A percentile compares a stretch with the other conserved stretches of the same genome.
Evolutionary conservation across 176 grass and related monocot species (phyloP).

Genomic region (Raddia distichophylla): DNA sequence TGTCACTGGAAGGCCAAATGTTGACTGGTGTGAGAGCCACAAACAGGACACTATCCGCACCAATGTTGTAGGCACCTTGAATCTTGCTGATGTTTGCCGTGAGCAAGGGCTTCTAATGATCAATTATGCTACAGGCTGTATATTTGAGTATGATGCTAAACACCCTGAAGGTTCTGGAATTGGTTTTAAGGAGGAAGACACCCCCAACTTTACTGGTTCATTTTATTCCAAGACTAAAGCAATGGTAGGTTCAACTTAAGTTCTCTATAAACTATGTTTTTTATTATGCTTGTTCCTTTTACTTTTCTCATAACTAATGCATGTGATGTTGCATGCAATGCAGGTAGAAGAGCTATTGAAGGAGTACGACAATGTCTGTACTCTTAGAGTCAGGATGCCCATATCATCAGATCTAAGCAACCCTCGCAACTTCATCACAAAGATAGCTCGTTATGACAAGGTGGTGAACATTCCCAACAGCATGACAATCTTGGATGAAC

Average conservation of each 20-base stretch:
- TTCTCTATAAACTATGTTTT: background rate
- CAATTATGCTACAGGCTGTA: constrained; percentile 79
- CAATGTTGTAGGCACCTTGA: constrained; percentile 75
- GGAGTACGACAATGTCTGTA: constrained; percentile 72
- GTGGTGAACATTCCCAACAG: constrained; percentile 75
- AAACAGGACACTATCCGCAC: constrained; percentile 77
- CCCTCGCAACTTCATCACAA: constrained; percentile 71
- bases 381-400: constrained; percentile 68
- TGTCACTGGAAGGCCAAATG: constrained; percentile 77
- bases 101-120: constrained; percentile 70
- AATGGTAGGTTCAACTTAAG: constrained; percentile 49
- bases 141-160: constrained; percentile 68
- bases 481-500: constrained; percentile 70
- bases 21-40: constrained; percentile 80
- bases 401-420: constrained; percentile 69
- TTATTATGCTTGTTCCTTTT: background rate
- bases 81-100: constrained; percentile 70
- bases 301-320: constrained; percentile 2
- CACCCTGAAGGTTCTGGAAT: constrained; percentile 64
- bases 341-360: constrained; percentile 80
- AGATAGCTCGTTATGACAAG: constrained; percentile 66
- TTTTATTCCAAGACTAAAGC: constrained; percentile 83
- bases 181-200: constrained; percentile 77
- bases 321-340: background rate
- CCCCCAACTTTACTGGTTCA: constrained; percentile 65